Evolutionary conservation across 345 rosid genomes (phyloP), one percentile per base, ranked within the genome.

Genomic region (Eucalyptus pauciflora): DNA sequence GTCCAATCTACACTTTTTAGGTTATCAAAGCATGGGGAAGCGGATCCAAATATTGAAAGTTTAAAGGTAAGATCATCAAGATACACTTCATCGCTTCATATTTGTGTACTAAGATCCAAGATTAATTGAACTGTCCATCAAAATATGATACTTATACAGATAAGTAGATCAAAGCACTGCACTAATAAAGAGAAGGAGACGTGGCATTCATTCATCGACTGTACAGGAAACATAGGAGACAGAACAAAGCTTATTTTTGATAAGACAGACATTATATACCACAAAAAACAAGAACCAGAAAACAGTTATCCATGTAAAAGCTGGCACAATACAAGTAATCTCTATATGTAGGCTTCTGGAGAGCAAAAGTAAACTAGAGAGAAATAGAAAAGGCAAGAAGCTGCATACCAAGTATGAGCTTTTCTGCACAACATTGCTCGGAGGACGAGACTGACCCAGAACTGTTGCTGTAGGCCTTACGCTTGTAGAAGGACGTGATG

Each of bases 361-460:
- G 45, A 20, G 27, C 11, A 9, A 46, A 33, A 64, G 87, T 27
- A 85, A 60, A 7, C 20, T 64, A 64, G 71, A 20, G 81, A 64
- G 12, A 86, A 85, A 89, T 3, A 27, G 67, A 79, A 43, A 87
- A 85, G 52, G 88, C 64, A 49, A 91, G 87, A 88, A 50, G 90
- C 88, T 89, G 85, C 89, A 80, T 96, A 98, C 99, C 91, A 88
- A 29, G 89, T 92, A 94, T 83, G 95, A 89, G 91, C 90, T 90
- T 92, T 92, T 94, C 90, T 91, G 97, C 86, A 93, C 62, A 83
- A 91, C 79, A 50, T 92, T 90, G 86, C 93, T 91, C 10, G 94
- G 90, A 41, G 95, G 94, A 91, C 94, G 96, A 91, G 92, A 91
- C 90, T 92, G 96, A 52, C 93, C 91, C 54, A 91, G 88, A 58